Conservation (phyloP, 2,329 filamentous ascomycete genomes). For the Penicillium sp. region DNA sequence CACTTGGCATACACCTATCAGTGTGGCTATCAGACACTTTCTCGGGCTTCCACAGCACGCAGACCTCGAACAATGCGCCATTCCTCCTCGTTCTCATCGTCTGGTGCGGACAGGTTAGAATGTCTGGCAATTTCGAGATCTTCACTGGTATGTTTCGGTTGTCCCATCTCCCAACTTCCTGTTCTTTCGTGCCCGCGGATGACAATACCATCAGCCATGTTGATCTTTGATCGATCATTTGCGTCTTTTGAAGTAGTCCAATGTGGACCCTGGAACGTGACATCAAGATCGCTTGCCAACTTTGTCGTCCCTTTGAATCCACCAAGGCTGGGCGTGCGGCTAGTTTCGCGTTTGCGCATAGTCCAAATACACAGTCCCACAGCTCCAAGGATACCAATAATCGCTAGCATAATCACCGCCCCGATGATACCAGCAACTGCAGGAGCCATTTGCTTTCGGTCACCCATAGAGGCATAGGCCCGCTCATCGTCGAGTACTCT, state of each 20-base stretch:
- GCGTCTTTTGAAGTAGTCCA: conserved; percentile 35
- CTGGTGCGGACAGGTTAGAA: not conserved
- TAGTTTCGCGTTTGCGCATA: conserved; percentile 35
- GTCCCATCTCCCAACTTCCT: conserved; percentile 53
- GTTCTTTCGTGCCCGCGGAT: conserved; percentile 47
- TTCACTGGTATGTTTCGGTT: conserved; percentile 24
- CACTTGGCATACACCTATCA: not conserved
- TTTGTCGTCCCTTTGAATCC: conserved; percentile 54
- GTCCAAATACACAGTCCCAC: conserved; percentile 41
- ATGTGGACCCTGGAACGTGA: conserved; percentile 39
- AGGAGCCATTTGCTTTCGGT: conserved; percentile 32
- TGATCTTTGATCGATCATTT: conserved; percentile 23
- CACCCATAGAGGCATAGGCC: not conserved
- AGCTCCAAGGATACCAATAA: conserved; percentile 39
- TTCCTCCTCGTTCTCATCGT: conserved; percentile 36
- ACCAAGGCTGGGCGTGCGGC: conserved; percentile 38
- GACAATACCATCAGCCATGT: conserved; percentile 10
- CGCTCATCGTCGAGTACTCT: conserved; percentile 31
- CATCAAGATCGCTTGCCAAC: conserved; percentile 50
- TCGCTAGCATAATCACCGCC: conserved; percentile 46
- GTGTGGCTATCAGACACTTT: conserved; percentile 41
- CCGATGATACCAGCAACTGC: conserved; percentile 52
- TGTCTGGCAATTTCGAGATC: conserved; percentile 7
- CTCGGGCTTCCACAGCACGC: conserved; percentile 42
- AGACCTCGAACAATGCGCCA: conserved; percentile 33